Conservation (phyloP, 805 yeast genomes). For the Wickerhamomyces bisporus region DNA sequence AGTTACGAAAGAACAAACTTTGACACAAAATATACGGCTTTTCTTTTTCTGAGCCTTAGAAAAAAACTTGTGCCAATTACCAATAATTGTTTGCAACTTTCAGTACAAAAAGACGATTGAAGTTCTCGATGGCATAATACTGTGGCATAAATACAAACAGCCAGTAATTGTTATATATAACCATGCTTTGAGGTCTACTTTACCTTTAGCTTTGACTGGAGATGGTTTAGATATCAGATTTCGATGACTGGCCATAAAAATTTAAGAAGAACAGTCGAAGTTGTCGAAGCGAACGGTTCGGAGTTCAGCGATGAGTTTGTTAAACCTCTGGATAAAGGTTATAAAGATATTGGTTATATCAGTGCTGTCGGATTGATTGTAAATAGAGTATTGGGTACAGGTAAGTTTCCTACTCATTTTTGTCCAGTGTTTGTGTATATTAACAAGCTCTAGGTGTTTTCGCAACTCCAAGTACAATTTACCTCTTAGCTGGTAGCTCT, state of each 20-base stretch:
- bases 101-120: too few species aligned
- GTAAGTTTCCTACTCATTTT: too few species aligned
- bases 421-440: too few species aligned
- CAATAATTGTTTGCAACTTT: too few species aligned
- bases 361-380: constrained; percentile 63
- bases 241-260: not conserved
- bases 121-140: not conserved
- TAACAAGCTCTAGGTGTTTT: too few species aligned
- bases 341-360: constrained; percentile 41
- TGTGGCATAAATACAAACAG: not conserved
- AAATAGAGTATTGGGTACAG: constrained; percentile 72
- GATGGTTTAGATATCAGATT: too few species aligned
- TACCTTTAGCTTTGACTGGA: not conserved
- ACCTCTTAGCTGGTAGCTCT: constrained; percentile 48
- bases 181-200: not conserved
- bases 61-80: too few species aligned
- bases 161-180: too few species aligned
- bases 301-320: constrained; percentile 23
- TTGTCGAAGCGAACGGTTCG: constrained; percentile 2
- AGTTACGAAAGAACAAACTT: too few species aligned
- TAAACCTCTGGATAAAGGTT: constrained; percentile 35
- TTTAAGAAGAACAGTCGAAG: not conserved
- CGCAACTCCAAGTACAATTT: constrained; percentile 60
- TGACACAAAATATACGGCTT: too few species aligned
- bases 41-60: too few species aligned